Evolutionary conservation across 75 land plant genomes (phyloP).

Genomic region (Sequoia sempervirens): DNA sequence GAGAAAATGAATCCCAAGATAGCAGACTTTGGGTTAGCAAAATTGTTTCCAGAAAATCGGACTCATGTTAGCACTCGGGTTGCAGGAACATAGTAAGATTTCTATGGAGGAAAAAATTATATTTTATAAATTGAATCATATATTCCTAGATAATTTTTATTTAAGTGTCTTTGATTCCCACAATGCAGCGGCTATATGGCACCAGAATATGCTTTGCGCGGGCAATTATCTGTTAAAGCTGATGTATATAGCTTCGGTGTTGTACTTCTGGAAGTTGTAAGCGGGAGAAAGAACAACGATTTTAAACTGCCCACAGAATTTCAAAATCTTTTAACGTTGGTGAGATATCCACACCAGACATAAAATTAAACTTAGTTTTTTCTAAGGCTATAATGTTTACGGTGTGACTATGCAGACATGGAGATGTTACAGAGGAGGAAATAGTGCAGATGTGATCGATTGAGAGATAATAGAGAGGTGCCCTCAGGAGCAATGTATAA

Average conservation of each 20-base stretch:
- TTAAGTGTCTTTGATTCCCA: no score
- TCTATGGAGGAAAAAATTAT: no score
- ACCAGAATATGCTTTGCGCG: no score
- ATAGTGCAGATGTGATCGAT: neutral
- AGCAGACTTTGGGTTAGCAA: neutral
- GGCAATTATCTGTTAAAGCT: constrained; percentile 12
- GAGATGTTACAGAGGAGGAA: neutral
- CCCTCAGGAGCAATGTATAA: neutral
- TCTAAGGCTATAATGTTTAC: no score
- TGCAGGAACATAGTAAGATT: neutral
- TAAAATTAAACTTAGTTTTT: no score
- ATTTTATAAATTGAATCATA: no score
- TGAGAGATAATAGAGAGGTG: neutral
- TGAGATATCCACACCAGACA: neutral
- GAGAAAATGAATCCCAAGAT: neutral
- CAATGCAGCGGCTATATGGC: no score
- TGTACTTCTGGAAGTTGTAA: constrained; percentile 32
- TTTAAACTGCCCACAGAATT: neutral
- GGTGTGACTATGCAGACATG: neutral
- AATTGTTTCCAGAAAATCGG: neutral
- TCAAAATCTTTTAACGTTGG: neutral
- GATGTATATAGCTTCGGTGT: constrained; percentile 39
- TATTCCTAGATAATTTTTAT: no score
- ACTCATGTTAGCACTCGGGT: neutral
- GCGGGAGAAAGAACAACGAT: constrained; percentile 19